phyloP scores from a whole-genome alignment of 345 rosid genomes.

The Eucalyptus melliodora region DNA sequence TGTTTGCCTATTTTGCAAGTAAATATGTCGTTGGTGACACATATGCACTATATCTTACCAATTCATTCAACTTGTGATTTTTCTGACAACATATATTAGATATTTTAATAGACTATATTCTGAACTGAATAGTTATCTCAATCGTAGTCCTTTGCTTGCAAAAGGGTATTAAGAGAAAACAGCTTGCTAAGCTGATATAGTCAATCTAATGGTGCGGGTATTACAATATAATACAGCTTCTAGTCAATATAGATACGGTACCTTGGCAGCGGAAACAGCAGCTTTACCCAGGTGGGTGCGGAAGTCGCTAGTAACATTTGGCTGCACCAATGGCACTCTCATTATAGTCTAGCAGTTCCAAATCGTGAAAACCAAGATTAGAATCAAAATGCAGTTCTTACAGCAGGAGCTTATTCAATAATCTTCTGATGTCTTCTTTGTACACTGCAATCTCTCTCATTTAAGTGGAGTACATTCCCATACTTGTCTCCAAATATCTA shows the following conservation, averaged over 20 bases:
- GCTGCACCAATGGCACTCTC: constrained; percentile 44
- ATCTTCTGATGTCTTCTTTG: constrained; percentile 99
- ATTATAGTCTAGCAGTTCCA: constrained; percentile 4
- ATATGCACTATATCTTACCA: background rate
- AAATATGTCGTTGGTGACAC: background rate
- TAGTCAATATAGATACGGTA: constrained; percentile 2
- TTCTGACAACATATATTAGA: background rate
- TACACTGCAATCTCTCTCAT: constrained; percentile 92
- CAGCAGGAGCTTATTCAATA: constrained; percentile 99
- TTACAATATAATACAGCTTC: background rate
- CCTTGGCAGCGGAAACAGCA: constrained; percentile 93
- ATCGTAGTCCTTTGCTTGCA: background rate
- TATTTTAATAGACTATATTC: background rate
- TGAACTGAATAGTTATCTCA: background rate
- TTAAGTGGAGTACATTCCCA: constrained; percentile 68
- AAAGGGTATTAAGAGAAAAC: background rate
- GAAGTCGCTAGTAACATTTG: constrained; percentile 59
- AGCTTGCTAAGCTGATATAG: background rate
- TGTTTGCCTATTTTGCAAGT: background rate
- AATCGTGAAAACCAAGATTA: background rate
- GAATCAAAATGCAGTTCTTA: constrained; percentile 22
- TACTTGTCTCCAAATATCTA: constrained; percentile 87
- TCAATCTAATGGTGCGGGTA: background rate
- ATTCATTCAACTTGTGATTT: background rate
- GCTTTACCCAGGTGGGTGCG: constrained; percentile 69